These are phyloP conservation scores for Fusarium cicatricum DNA, from an alignment of 2,329 filamentous ascomycete species.

Conservation along the genomic window DNA sequence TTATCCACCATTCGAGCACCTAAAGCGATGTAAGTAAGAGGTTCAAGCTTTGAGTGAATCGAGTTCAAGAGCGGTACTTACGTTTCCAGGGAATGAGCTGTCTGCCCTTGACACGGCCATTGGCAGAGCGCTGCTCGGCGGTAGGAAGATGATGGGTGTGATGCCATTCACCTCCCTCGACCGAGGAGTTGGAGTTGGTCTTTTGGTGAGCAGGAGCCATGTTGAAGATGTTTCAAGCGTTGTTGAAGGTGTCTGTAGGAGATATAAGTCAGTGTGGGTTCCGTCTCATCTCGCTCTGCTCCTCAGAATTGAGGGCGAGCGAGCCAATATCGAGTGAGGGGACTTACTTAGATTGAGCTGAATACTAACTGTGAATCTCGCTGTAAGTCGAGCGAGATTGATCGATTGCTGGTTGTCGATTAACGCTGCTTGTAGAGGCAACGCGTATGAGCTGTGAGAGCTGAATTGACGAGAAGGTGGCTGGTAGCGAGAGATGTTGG, in stretches of 20 bases:
- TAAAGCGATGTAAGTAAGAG: conserved; percentile 36
- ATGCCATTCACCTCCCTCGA: conserved; percentile 7
- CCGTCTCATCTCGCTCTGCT: not conserved
- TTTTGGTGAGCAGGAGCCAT: not conserved
- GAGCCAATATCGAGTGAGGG: too few relatives aligned
- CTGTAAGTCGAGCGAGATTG: not conserved
- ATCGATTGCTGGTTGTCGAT: not conserved
- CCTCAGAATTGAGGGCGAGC: not conserved
- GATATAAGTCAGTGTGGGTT: not conserved
- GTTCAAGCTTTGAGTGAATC: not conserved
- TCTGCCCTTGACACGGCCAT: conserved; percentile 47
- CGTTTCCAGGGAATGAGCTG: conserved; percentile 54
- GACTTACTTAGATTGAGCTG: not conserved
- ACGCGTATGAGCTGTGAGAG: not conserved
- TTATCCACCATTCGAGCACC: conserved; percentile 58
- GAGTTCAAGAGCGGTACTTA: conserved; percentile 39
- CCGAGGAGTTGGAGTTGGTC: not conserved
- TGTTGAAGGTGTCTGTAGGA: not conserved
- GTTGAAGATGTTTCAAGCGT: not conserved
- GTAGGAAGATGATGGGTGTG: conserved; percentile 40
- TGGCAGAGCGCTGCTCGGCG: conserved; percentile 36
- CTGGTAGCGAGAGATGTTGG: not conserved
- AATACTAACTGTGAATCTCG: not conserved
- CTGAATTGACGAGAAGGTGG: not conserved
- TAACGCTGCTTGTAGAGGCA: not conserved